phyloP scores from a whole-genome alignment of 352 stramenopile species.

The Globisporangium nodosum region DNA sequence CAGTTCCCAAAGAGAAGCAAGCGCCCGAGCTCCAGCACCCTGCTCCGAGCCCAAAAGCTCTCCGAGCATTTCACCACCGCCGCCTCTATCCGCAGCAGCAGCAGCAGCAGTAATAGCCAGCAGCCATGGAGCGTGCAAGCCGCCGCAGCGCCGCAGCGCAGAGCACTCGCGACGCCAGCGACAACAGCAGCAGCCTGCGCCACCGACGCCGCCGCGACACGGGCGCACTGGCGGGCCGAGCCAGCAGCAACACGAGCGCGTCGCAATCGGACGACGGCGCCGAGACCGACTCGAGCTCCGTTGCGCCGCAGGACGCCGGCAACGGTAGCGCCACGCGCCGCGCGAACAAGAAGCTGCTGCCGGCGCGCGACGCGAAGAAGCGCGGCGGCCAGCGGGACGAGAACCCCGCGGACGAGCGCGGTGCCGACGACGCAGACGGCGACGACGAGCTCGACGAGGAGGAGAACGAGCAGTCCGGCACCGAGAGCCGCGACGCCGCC shows the following conservation, averaged over 20 bases:
- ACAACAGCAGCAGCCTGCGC: constrained; percentile 21
- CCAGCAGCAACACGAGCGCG: constrained; percentile 16
- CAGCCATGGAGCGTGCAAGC: constrained; percentile 44
- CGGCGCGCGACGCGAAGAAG: constrained; percentile 21
- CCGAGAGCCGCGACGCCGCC: constrained; percentile 11
- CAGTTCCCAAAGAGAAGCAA: constrained; percentile 1
- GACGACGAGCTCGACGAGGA: constrained; percentile 17
- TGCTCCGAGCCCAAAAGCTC: too few relatives aligned
- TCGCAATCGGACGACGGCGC: constrained; percentile 50
- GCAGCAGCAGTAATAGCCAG: background rate
- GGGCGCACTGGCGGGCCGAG: constrained; percentile 9
- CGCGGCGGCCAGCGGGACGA: constrained; percentile 2
- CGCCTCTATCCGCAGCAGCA: background rate
- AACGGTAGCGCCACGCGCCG: constrained; percentile 19
- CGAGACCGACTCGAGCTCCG: constrained; percentile 55
- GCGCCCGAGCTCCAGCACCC: background rate
- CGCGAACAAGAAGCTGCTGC: constrained; percentile 13
- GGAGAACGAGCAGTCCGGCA: constrained; percentile 15
- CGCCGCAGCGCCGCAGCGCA: constrained; percentile 29
- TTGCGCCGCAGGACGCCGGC: constrained; percentile 15
- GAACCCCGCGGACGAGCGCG: constrained; percentile 12
- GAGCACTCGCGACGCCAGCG: constrained; percentile 17
- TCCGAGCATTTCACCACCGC: too few relatives aligned
- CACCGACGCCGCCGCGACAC: constrained; percentile 30
- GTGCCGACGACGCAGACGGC: constrained; percentile 20